Evolutionary conservation across 2,329 filamentous ascomycete species (phyloP).

Genomic region (Pseudonectria foliicola): DNA sequence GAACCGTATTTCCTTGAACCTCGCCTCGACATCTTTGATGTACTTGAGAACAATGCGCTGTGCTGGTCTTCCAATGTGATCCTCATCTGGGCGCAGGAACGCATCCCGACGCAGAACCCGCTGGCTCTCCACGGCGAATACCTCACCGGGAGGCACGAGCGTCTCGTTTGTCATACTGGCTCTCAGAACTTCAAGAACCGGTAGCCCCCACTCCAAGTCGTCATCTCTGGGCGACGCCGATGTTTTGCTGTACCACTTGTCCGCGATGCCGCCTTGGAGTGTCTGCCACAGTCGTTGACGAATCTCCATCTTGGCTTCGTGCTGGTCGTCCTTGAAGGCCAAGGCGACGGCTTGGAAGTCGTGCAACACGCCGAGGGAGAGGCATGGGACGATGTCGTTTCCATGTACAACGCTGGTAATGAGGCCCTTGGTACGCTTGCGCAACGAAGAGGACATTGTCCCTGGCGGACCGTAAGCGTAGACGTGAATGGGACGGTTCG

Average conservation of each 20-base stretch:
- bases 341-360: slow-evolving; percentile 67
- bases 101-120: slow-evolving; percentile 61
- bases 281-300: slow-evolving; percentile 59
- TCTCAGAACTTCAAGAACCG: slow-evolving; percentile 58
- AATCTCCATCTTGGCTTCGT: slow-evolving; percentile 59
- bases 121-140: slow-evolving; percentile 65
- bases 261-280: slow-evolving; percentile 53
- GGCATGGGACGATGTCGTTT: slow-evolving; percentile 64
- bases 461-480: slow-evolving; percentile 72
- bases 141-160: slow-evolving; percentile 67
- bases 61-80: slow-evolving; percentile 56
- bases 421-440: slow-evolving; percentile 62
- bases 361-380: slow-evolving; percentile 67
- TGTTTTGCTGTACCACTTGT: slow-evolving; percentile 51
- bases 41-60: slow-evolving; percentile 64
- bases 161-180: slow-evolving; percentile 63
- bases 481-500: slow-evolving; percentile 66
- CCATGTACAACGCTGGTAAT: slow-evolving; percentile 70
- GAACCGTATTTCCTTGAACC: slow-evolving; percentile 65
- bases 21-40: slow-evolving; percentile 60
- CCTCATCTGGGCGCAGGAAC: slow-evolving; percentile 41
- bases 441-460: slow-evolving; percentile 63
- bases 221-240: slow-evolving; percentile 34
- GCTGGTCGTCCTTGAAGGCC: slow-evolving; percentile 65
- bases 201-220: slow-evolving; percentile 63